Conservation (phyloP, 192 early-diverging fungal genomes). For the Linnemannia exigua region DNA sequence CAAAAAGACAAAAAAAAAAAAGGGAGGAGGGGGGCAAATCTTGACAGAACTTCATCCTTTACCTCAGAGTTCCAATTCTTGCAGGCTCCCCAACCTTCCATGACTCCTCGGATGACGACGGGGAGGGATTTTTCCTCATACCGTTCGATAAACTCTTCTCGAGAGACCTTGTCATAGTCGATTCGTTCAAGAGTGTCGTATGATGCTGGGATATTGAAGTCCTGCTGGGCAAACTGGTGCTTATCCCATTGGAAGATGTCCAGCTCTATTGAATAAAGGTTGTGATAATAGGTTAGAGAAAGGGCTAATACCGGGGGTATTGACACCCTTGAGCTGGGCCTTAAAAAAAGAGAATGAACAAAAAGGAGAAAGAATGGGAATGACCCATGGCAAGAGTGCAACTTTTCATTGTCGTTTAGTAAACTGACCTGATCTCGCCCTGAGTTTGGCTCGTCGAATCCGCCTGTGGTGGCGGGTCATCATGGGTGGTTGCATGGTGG, state of each 20-base stretch:
- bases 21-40: too few relatives aligned
- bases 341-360: not conserved
- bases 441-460: constrained; percentile 61
- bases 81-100: constrained; percentile 68
- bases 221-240: constrained; percentile 60
- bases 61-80: constrained; percentile 71
- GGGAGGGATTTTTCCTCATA: constrained; percentile 69
- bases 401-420: too few relatives aligned
- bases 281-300: not conserved
- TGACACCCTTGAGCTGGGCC: too few relatives aligned
- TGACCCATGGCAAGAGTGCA: not conserved
- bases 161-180: constrained; percentile 64
- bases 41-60: not conserved
- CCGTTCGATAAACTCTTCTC: constrained; percentile 69
- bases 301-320: too few relatives aligned
- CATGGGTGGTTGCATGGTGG: constrained; percentile 43
- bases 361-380: not conserved
- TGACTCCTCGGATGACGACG: constrained; percentile 72
- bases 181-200: constrained; percentile 68
- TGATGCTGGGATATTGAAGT: constrained; percentile 65
- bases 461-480: constrained; percentile 55
- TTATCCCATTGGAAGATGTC: constrained; percentile 74
- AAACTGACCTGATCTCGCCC: constrained; percentile 62
- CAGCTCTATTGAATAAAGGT: constrained; percentile 62
- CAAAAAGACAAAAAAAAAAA: not conserved